Percentiles rank a stretch among this genome's conserved stretches.
Conservation (phyloP, 164 flowering plant genomes). For the Liriodendron chinense region DNA sequence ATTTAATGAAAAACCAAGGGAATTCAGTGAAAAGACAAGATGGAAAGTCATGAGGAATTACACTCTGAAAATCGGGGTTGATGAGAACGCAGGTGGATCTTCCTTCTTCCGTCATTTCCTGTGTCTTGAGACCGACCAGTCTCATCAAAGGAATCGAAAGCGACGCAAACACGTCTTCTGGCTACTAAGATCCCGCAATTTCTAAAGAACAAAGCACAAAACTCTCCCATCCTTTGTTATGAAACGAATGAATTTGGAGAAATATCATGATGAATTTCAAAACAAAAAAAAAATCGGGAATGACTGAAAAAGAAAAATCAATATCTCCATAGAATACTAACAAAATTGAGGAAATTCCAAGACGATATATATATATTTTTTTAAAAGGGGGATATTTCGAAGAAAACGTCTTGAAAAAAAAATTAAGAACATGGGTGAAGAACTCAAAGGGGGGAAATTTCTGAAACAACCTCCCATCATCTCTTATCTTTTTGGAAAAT, state of each 20-base stretch:
- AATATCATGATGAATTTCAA: not conserved
- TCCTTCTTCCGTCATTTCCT: constrained; percentile 47
- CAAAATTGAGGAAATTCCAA: not conserved
- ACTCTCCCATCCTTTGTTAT: not conserved
- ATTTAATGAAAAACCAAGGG: not conserved
- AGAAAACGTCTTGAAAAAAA: too few relatives aligned
- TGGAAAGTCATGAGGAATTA: not conserved
- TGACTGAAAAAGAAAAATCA: not conserved
- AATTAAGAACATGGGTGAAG: too few relatives aligned
- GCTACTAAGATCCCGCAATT: constrained; percentile 19
- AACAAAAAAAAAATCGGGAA: not conserved
- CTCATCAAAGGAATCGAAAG: constrained; percentile 48
- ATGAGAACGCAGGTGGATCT: constrained; percentile 30
- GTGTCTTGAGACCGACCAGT: constrained; percentile 47
- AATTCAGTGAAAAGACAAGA: not conserved
- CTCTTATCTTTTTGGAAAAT: too few relatives aligned
- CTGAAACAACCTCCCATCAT: too few relatives aligned
- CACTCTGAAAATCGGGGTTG: constrained; percentile 1
- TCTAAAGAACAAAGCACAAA: not conserved
- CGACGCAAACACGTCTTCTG: constrained; percentile 42
- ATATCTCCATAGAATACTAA: not conserved
- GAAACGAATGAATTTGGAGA: not conserved
- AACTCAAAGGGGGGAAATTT: too few relatives aligned
- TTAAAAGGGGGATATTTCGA: too few relatives aligned
- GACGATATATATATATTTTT: too few relatives aligned